These are phyloP conservation scores for Chlorella sp. DNA, from an alignment of 139 green algal genomes.

Conservation along the genomic window DNA sequence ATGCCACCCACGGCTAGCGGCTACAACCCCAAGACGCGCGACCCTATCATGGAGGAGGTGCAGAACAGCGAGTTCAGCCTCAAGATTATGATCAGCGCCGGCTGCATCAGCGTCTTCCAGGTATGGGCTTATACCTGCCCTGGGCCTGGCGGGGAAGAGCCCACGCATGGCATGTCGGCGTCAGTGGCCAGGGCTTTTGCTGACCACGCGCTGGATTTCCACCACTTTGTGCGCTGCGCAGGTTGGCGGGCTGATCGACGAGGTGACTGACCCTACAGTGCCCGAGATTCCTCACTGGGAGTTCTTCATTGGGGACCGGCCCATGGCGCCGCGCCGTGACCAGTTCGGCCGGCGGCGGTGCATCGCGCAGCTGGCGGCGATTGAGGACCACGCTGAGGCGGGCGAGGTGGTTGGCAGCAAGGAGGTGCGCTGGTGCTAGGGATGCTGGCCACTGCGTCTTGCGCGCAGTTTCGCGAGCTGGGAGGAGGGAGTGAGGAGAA, in stretches of 20 bases:
- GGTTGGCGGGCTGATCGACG: slow-evolving; percentile 46
- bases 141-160: too few relatives aligned
- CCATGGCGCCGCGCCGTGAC: slow-evolving; percentile 30
- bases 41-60: slow-evolving; percentile 37
- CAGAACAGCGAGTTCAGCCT: slow-evolving; percentile 20
- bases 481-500: too few relatives aligned
- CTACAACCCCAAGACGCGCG: neutral
- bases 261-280: slow-evolving; percentile 20
- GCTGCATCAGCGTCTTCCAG: slow-evolving; percentile 59
- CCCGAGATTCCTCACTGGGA: slow-evolving; percentile 57
- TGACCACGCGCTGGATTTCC: neutral
- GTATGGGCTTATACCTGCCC: too few relatives aligned
- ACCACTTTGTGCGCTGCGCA: slow-evolving; percentile 13
- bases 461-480: too few relatives aligned
- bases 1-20: neutral
- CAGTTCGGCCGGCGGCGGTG: slow-evolving; percentile 21
- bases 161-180: too few relatives aligned
- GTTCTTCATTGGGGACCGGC: slow-evolving; percentile 68
- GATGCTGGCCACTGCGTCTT: too few relatives aligned
- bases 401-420: slow-evolving; percentile 44
- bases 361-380: slow-evolving; percentile 41
- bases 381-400: slow-evolving; percentile 36
- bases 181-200: too few relatives aligned
- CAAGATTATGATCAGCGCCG: slow-evolving; percentile 59
- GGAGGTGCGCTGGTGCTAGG: slow-evolving; percentile 38